Conservation (phyloP, 306 rosid genomes). For the Calophaca sinica region DNA sequence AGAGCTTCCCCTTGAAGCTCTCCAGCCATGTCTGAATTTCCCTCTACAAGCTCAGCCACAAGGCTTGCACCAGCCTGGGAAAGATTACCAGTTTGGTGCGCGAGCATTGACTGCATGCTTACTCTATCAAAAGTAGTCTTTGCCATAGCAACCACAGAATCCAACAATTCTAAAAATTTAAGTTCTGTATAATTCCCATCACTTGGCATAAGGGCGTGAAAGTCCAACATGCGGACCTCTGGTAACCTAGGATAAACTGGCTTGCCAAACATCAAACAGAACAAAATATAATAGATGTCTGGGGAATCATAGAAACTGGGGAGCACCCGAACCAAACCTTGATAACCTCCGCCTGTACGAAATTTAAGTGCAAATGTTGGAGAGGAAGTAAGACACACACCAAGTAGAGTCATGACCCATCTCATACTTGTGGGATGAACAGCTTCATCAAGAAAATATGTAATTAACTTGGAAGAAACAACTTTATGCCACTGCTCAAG, state of each 20-base stretch:
- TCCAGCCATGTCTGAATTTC: conserved; percentile 94
- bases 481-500: conserved; percentile 99
- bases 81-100: conserved; percentile 94
- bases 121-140: conserved; percentile 92
- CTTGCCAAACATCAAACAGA: conserved; percentile 97
- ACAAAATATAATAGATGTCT: conserved; percentile 92
- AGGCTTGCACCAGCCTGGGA: conserved; percentile 95
- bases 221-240: conserved; percentile 98
- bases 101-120: conserved; percentile 92
- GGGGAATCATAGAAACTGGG: conserved; percentile 98
- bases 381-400: conserved; percentile 93
- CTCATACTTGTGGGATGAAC: conserved; percentile 99
- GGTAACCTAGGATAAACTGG: conserved; percentile 98
- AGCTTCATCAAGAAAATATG: conserved; percentile 97
- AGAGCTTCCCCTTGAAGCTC: conserved; percentile 99
- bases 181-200: conserved; percentile 78
- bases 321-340: conserved; percentile 88
- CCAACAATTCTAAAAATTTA: conserved; percentile 85
- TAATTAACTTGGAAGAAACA: conserved; percentile 94
- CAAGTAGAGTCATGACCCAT: conserved; percentile 99
- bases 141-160: conserved; percentile 91
- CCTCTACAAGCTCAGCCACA: conserved; percentile 97
- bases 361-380: conserved; percentile 93
- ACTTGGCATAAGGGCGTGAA: conserved; percentile 98
- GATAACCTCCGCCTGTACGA: conserved; percentile 98